Percentiles rank a stretch among this genome's conserved stretches.
phyloP scores from a whole-genome alignment of 352 stramenopile species.

The Phytophthora pluvialis region DNA sequence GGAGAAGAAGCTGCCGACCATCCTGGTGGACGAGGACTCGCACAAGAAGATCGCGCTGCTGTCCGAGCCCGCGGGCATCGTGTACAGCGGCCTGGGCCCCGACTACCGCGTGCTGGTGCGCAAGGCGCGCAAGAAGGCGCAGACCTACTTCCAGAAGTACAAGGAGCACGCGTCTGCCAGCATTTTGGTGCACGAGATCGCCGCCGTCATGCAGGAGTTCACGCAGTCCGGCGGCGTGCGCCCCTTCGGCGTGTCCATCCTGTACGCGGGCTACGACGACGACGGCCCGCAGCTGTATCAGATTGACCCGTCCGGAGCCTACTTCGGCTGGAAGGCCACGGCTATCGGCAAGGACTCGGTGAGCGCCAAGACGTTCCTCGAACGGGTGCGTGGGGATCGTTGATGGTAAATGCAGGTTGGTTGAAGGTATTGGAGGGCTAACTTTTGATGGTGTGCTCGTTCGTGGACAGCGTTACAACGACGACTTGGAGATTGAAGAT shows the following conservation, averaged over 20 bases:
- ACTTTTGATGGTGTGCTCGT: constrained; percentile 1
- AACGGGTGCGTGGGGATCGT: constrained; percentile 90
- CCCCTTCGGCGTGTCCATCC: constrained; percentile 98
- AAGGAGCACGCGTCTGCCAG: constrained; percentile 93
- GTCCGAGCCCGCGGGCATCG: constrained; percentile 92
- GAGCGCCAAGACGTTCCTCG: constrained; percentile 99
- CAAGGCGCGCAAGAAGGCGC: constrained; percentile 96
- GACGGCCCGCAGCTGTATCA: constrained; percentile 98
- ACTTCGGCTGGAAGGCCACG: constrained; percentile 99
- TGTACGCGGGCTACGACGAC: constrained; percentile 98
- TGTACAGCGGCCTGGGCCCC: constrained; percentile 97
- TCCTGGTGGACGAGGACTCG: constrained; percentile 95
- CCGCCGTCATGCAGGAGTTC: constrained; percentile 99
- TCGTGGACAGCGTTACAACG: constrained; percentile 80
- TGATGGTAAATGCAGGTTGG: background rate
- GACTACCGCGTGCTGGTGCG: constrained; percentile 99
- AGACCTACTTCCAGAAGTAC: constrained; percentile 97
- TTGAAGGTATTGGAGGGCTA: background rate
- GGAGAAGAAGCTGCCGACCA: constrained; percentile 97
- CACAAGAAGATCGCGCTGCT: constrained; percentile 97
- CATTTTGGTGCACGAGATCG: constrained; percentile 97
- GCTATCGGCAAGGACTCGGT: constrained; percentile 99
- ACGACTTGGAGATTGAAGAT: constrained; percentile 99
- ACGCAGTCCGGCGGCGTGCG: constrained; percentile 97
- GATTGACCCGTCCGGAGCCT: constrained; percentile 97